A percentile compares a stretch with the other conserved stretches of the same genome.
These are phyloP conservation scores for Vanderwaltozyma tropicalis DNA, from an alignment of 805 yeast genomes.

Conservation along the genomic window DNA sequence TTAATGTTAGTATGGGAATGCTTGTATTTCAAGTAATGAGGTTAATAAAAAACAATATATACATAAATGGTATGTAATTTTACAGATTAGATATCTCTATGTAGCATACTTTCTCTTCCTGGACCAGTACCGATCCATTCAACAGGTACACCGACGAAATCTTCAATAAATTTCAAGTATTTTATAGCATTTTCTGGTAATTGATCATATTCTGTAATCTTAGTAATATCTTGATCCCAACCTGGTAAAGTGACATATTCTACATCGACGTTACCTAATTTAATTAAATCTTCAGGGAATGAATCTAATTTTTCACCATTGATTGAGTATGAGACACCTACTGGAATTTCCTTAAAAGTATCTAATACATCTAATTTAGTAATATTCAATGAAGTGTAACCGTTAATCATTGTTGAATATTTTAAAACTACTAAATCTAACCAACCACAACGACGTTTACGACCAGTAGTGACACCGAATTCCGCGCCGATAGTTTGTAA, in stretches of 20 bases:
- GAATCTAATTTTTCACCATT: slow-evolving; percentile 64
- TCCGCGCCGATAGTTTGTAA: slow-evolving; percentile 91
- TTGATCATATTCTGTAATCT: slow-evolving; percentile 56
- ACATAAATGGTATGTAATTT: too few species aligned
- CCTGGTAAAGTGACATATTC: slow-evolving; percentile 88
- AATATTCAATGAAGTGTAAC: slow-evolving; percentile 88
- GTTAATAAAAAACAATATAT: too few species aligned
- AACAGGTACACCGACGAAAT: slow-evolving; percentile 71
- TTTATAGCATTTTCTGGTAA: slow-evolving; percentile 81
- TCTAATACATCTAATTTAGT: slow-evolving; percentile 95
- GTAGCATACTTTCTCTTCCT: slow-evolving; percentile 86
- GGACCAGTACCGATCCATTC: slow-evolving; percentile 99
- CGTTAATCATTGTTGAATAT: slow-evolving; percentile 85
- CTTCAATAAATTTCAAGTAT: slow-evolving; percentile 78
- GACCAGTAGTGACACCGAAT: slow-evolving; percentile 95
- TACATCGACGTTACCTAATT: slow-evolving; percentile 82
- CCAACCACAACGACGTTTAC: slow-evolving; percentile 99
- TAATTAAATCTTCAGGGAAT: slow-evolving; percentile 87
- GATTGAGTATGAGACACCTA: slow-evolving; percentile 74
- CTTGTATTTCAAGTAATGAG: too few species aligned
- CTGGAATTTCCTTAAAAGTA: slow-evolving; percentile 75
- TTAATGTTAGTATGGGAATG: too few species aligned
- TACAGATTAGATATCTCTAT: slow-evolving; percentile 30
- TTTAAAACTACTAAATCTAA: slow-evolving; percentile 89
- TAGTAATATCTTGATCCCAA: slow-evolving; percentile 80